These are phyloP conservation scores for Thielaviopsis cerberus DNA, from an alignment of 2,329 filamentous ascomycete genomes.

Conservation along the genomic window DNA sequence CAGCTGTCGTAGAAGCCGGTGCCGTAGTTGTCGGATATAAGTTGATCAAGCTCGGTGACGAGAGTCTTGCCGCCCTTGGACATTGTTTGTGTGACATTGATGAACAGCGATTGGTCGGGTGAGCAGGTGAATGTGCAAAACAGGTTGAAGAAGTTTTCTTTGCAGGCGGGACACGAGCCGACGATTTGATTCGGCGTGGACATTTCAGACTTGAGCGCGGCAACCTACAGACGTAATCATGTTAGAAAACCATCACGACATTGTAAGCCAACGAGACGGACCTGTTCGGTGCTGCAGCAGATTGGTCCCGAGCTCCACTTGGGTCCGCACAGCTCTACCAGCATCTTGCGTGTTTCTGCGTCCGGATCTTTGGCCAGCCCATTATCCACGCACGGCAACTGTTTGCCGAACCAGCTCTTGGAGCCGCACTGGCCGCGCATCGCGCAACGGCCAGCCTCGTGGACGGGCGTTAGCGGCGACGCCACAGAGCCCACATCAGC, in stretches of 20 bases:
- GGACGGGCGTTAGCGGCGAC: slow-evolving; percentile 33
- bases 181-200: slow-evolving; percentile 77
- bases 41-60: slow-evolving; percentile 76
- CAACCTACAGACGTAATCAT: slow-evolving; percentile 33
- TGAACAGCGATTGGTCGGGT: slow-evolving; percentile 82
- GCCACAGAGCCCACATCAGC: slow-evolving; percentile 7
- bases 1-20: slow-evolving; percentile 87
- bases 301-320: slow-evolving; percentile 73
- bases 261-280: slow-evolving; percentile 18
- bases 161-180: slow-evolving; percentile 86
- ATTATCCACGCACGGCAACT: slow-evolving; percentile 87
- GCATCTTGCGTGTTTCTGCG: slow-evolving; percentile 50
- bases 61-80: slow-evolving; percentile 35
- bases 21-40: slow-evolving; percentile 70
- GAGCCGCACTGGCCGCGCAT: slow-evolving; percentile 85
- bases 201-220: slow-evolving; percentile 64
- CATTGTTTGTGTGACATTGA: slow-evolving; percentile 70
- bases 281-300: slow-evolving; percentile 71
- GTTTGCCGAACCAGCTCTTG: slow-evolving; percentile 71
- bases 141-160: slow-evolving; percentile 93
- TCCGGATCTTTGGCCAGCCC: slow-evolving; percentile 58
- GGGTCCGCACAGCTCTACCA: slow-evolving; percentile 69
- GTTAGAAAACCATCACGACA: slow-evolving; percentile 5
- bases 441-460: slow-evolving; percentile 76
- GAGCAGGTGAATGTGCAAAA: slow-evolving; percentile 99